These are phyloP conservation scores for Clavaria fumosa DNA, from an alignment of 768 basidiomycete genomes.

Conservation along the genomic window DNA sequence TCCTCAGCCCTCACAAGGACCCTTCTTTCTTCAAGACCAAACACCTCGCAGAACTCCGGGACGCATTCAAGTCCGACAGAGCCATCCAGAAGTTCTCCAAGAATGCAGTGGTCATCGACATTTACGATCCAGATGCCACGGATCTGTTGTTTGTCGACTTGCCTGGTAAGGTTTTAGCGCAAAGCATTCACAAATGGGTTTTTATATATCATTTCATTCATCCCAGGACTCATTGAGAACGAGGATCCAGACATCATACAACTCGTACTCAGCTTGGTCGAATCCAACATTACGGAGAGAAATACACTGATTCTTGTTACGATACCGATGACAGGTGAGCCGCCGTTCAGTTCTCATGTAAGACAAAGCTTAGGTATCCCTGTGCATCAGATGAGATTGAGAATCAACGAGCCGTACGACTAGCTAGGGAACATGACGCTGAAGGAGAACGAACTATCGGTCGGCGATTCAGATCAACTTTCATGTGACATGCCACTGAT, in stretches of 20 bases:
- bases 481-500: not conserved
- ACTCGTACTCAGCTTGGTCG: conserved; percentile 34
- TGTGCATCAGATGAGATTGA: conserved; percentile 42
- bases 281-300: conserved; percentile 26
- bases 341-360: not conserved
- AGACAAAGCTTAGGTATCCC: not conserved
- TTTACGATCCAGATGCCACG: conserved; percentile 28
- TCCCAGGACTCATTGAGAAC: conserved; percentile 45
- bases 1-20: conserved; percentile 29
- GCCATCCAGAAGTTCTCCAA: conserved; percentile 26
- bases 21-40: conserved; percentile 14
- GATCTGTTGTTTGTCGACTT: conserved; percentile 40
- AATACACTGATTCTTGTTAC: conserved; percentile 52
- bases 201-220: conserved; percentile 11
- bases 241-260: conserved; percentile 24
- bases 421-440: conserved; percentile 40
- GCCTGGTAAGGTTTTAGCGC: conserved; percentile 24
- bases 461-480: conserved; percentile 11
- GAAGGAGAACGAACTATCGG: conserved; percentile 49
- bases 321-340: conserved; percentile 46
- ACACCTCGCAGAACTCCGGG: conserved; percentile 14
- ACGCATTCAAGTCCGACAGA: conserved; percentile 1
- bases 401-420: conserved; percentile 39
- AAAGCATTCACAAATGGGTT: conserved; percentile 10
- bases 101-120: conserved; percentile 33